Evolutionary conservation across 2,329 filamentous ascomycete genomes (phyloP), one percentile per base, ranked within the genome.

Genomic region (Aspergillus chevalieri): DNA sequence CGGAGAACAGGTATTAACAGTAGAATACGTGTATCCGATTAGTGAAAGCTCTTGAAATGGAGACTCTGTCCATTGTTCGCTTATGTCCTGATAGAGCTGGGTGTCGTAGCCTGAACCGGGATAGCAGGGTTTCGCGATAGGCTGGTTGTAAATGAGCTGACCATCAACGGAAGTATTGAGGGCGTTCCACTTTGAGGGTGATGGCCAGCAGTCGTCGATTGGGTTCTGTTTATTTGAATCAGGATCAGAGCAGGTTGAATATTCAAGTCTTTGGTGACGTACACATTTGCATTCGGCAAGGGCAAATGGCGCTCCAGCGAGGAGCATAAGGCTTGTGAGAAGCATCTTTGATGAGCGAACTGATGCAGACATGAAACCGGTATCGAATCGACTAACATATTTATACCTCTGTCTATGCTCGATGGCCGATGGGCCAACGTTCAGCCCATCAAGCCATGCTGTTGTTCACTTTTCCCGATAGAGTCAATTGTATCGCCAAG

Each of bases 111-210:
- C 56, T 22, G 64, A 57, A 26, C 54, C 65, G 14, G 14, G 34
- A 48, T 72, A 68, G 51, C 69, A 72, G 22, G 65, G 63, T 19
- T 58, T 62, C 6, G 65, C 70, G 14, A 73, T 61, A 14, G 70
- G 70, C 4, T 70, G 63, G 14, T 70, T 73, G 3, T 63, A 60
- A 8, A 73, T 55, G 44, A 73, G 57, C 47, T 63, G 64, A 41
- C 70, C 70, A 22, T 57, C 60, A 4, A 73, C 64, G 3, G 69
- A 69, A 43, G 48, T 50, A 55, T 73, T 73, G 33, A 73, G 55
- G 6, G 55, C 47, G 3, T 55, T 49, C 69, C 70, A 72, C n/a
- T 52, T 52, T 5, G 57, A 49, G 1, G 51, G n/a, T 3, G 59
- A 54, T 55, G 69, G 62, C 70, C 70, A 73, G 53, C 71, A 74